Conservation (phyloP, 2,329 filamentous ascomycete species). For the Ophiostoma australiae region DNA sequence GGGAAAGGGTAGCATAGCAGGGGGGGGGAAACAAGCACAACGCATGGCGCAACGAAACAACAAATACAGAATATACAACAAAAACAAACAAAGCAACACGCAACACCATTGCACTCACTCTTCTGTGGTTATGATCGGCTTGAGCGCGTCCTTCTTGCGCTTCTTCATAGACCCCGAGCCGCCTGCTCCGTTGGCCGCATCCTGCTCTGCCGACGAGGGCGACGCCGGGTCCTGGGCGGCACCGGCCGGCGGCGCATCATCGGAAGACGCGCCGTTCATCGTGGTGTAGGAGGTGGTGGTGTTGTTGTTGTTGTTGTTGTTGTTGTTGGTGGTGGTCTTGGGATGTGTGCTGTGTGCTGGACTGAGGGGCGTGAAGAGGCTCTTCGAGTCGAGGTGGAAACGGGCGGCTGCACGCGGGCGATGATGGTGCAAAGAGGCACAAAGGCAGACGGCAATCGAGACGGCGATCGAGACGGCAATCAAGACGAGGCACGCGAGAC, state of each 20-base stretch:
- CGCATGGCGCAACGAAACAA: constrained; percentile 33
- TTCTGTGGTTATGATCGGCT: constrained; percentile 72
- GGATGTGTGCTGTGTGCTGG: background rate
- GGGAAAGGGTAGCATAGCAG: background rate
- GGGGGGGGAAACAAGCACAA: background rate
- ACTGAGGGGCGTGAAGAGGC: constrained; percentile 1
- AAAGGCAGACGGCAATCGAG: background rate
- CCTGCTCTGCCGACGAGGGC: constrained; percentile 16
- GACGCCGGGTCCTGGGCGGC: constrained; percentile 19
- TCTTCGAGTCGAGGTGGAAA: constrained; percentile 3
- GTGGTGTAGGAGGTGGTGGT: constrained; percentile 5
- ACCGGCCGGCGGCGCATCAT: constrained; percentile 18
- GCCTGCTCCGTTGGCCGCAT: constrained; percentile 15
- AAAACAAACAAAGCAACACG: constrained; percentile 30
- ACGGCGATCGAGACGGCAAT: background rate
- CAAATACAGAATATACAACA: constrained; percentile 25
- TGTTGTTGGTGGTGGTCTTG: background rate
- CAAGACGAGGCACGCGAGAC: background rate
- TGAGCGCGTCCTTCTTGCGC: constrained; percentile 67
- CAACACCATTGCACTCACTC: constrained; percentile 31
- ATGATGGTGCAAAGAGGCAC: background rate
- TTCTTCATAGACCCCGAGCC: constrained; percentile 49
- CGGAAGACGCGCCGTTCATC: constrained; percentile 27
- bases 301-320: background rate
- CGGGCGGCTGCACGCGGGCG: background rate